Percentiles rank a stretch among this genome's conserved stretches.
Evolutionary conservation across 345 rosid genomes (phyloP).

Genomic region (Bruguiera gymnorhiza): DNA sequence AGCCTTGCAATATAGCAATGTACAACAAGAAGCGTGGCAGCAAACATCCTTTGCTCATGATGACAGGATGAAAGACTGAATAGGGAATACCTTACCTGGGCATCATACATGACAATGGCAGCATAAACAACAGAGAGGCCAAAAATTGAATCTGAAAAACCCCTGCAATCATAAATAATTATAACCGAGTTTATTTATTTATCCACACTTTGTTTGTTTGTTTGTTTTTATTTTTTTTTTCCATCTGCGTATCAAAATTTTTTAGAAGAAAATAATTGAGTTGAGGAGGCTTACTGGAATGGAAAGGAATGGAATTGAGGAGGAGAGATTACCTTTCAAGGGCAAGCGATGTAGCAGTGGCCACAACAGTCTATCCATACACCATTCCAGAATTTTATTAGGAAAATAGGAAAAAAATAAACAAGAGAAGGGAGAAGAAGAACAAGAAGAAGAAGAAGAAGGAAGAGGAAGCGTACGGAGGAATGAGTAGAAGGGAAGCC

Average conservation of each 20-base stretch:
- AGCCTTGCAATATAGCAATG: no score
- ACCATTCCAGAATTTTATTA: constrained; percentile 2
- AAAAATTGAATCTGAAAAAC: constrained; percentile 77
- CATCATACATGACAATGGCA: constrained; percentile 82
- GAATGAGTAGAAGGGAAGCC: constrained; percentile 98
- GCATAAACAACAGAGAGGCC: constrained; percentile 79
- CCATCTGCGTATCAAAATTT: no score
- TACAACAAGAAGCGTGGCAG: no score
- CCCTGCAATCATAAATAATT: constrained; percentile 41
- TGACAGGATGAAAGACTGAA: background rate
- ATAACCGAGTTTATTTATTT: background rate
- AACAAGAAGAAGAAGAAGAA: background rate
- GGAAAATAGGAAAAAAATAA: background rate
- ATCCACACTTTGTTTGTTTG: background rate
- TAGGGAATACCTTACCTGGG: constrained; percentile 47
- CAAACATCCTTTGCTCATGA: no score
- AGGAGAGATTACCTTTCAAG: constrained; percentile 58
- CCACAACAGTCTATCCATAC: constrained; percentile 61
- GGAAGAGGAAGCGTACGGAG: constrained; percentile 35
- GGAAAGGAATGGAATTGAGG: background rate
- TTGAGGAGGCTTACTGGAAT: background rate
- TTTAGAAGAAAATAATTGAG: no score
- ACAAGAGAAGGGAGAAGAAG: no score
- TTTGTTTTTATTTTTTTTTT: background rate
- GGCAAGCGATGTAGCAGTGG: constrained; percentile 79